Evolutionary conservation across 495 filamentous ascomycete genomes (phyloP), one percentile per base, ranked within the genome.

Genomic region (Hyaloscypha bicolor): DNA sequence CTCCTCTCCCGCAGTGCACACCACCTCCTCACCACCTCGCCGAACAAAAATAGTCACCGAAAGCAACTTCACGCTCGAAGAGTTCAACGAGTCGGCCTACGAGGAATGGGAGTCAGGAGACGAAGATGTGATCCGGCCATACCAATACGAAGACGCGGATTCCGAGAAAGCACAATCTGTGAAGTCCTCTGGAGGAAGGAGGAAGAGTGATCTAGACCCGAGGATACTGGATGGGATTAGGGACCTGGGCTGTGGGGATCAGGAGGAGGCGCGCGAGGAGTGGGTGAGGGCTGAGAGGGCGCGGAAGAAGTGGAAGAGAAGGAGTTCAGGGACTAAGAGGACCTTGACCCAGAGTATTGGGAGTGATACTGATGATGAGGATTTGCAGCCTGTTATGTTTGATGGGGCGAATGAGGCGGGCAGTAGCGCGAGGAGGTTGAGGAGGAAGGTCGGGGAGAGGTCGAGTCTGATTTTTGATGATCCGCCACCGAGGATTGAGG

Each of bases 241-340:
- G 22, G 60, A 68, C 48, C 63, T 73, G 29, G 22, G 70, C 21
- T 70, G 61, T 42, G 58, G 32, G 14, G 31, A 33, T 22, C 63
- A 66, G 2, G 71, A 73, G 29, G 62, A 59, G 2, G 63, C 63
- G 12, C 32, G 45, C 9, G 62, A 73, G 35, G 65, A 53, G 9
- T 73, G 68, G 68, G 2, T 68, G 4, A 39, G 69, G 55, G 48
- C 22, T 29, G 14, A 31, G 30, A 66, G 65, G 33, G 63, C 57
- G 2, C 65, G 67, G 39, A 71, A 76, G 55, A 71, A 79, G 55
- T 73, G 75, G 59, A 76, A 76, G 69, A 76, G 83, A 16, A 83
- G 85, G 78, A 83, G 76, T 33, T 82, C 80, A 12, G 82, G 81
- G 63, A 81, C 82, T 75, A 86, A 86, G 76, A 76, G 83, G 30